phyloP scores from a whole-genome alignment of 2,329 filamentous ascomycete genomes.

The Myrmaecium sp. region DNA sequence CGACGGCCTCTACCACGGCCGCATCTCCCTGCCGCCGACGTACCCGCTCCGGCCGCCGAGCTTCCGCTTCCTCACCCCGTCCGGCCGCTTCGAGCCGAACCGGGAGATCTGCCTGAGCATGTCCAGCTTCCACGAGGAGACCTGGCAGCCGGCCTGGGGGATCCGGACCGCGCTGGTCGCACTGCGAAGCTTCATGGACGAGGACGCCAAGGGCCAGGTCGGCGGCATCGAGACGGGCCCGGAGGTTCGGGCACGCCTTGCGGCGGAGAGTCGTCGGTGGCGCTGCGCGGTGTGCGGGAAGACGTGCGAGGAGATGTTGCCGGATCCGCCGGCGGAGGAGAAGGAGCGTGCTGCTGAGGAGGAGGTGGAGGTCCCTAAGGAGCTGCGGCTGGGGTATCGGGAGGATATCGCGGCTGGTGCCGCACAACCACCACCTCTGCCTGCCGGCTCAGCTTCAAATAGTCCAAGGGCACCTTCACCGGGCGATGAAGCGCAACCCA shows the following conservation, averaged over 20 bases:
- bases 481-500: not conserved
- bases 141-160: conserved; percentile 97
- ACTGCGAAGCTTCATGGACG: conserved; percentile 85
- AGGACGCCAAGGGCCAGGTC: conserved; percentile 70
- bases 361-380: conserved; percentile 33
- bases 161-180: conserved; percentile 71
- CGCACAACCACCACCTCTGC: conserved; percentile 1
- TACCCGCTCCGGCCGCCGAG: conserved; percentile 85
- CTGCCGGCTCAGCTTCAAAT: conserved; percentile 1
- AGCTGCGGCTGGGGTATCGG: conserved; percentile 50
- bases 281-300: conserved; percentile 53
- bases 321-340: conserved; percentile 51
- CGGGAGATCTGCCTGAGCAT: conserved; percentile 93
- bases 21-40: conserved; percentile 73
- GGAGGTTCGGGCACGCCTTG: conserved; percentile 48
- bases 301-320: conserved; percentile 57
- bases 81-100: conserved; percentile 87
- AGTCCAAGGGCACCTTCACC: not conserved
- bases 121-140: conserved; percentile 90
- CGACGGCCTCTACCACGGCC: conserved; percentile 80
- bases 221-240: conserved; percentile 54
- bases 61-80: conserved; percentile 91
- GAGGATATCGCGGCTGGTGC: conserved; percentile 43
- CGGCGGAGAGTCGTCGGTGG: conserved; percentile 47
- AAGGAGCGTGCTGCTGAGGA: conserved; percentile 30